Evolutionary conservation across 2,329 filamentous ascomycete genomes (phyloP), one percentile per base, ranked within the genome.

Genomic region (Alternaria postmessia): DNA sequence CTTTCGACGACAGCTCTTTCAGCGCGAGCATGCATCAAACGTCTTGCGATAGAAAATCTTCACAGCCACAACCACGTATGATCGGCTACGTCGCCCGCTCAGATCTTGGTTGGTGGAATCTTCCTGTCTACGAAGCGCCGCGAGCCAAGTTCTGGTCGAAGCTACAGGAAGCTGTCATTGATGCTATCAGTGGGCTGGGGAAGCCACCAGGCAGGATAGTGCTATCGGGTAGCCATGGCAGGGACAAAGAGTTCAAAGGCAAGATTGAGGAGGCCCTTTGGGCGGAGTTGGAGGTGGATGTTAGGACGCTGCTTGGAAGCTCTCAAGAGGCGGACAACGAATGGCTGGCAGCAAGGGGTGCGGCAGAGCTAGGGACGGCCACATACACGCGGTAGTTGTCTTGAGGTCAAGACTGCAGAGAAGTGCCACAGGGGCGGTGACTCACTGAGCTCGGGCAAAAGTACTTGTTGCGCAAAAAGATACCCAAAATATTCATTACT

Each of bases 1-100:
- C 69, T 20, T 74, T 75, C 41, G 72, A 74, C 52, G 65, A 68
- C 28, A 65, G 62, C 3, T 70, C 69, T n/a, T 72, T 75, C 42
- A 66, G 62, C 46, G 66, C 63, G 18, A 65, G 64, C 5, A 63
- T 68, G 18, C 64, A 71, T 24, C 44, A 56, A 51, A 36, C 41
- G 39, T 56, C 18, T 34, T 70, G 48, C 43, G 52, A 38, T 16
- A n/a, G 26, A 16, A 39, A 58, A 51, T 24, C 62, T 48, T 20
- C 55, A 49, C 43, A 47, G 63, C 14, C 54, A 63, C 41, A 44
- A 62, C 14, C 53, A 63, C 22, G 9, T 22, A 55, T 63, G 16
- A 60, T 62, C 24, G 61, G 48, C 8, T 59, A 62, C 26, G 42
- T 42, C 6, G 47, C 61, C n/a, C 57, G 65, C 11, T 44, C 63